phyloP scores from a whole-genome alignment of 2,329 filamentous ascomycete genomes.

The Botrytis elliptica region DNA sequence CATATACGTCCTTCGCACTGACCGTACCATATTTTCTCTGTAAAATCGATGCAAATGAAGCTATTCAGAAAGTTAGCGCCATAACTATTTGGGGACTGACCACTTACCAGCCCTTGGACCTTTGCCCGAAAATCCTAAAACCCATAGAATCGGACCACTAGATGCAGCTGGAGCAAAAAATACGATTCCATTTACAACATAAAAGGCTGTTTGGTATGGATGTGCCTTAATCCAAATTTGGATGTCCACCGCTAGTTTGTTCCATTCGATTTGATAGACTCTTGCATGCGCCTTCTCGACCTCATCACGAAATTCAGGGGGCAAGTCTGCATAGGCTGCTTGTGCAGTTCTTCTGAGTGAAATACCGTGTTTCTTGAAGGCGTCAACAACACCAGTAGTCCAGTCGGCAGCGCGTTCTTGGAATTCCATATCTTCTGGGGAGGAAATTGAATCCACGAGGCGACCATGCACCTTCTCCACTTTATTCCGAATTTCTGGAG shows the following conservation, averaged over 20 bases:
- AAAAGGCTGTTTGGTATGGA: constrained; percentile 1
- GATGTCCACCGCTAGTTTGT: neutral
- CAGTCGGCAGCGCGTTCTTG: neutral
- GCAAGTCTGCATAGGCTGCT: neutral
- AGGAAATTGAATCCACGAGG: neutral
- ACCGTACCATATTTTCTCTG: neutral
- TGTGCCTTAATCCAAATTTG: neutral
- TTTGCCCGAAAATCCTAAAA: neutral
- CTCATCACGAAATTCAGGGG: neutral
- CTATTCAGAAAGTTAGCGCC: neutral
- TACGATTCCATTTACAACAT: constrained; percentile 1
- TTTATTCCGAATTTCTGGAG: neutral
- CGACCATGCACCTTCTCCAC: neutral
- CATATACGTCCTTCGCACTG: neutral
- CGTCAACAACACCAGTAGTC: neutral
- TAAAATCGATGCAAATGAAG: neutral
- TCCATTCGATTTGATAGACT: neutral
- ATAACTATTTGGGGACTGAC: neutral
- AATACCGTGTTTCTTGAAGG: neutral
- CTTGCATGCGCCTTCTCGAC: neutral
- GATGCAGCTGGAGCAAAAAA: constrained; percentile 10
- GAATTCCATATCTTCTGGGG: neutral
- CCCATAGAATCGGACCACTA: constrained; percentile 3
- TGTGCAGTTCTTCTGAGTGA: neutral
- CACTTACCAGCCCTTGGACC: constrained; percentile 8